Evolutionary conservation across 345 rosid genomes (phyloP).

Genomic region (Lumnitzera littorea): DNA sequence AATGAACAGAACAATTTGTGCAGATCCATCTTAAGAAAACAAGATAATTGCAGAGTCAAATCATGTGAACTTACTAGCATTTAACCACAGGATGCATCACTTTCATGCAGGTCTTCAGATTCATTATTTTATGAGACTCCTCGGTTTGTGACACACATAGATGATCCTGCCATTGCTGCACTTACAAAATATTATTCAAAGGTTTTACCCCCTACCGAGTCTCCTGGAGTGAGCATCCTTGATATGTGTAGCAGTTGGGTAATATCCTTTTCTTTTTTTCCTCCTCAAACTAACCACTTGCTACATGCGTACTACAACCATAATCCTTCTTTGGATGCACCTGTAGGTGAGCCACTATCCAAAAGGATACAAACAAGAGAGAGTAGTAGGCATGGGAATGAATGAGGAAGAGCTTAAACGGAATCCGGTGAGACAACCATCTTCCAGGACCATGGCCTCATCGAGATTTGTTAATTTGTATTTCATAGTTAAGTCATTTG

Average conservation of each 20-base stretch:
- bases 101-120: constrained; percentile 59
- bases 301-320: background rate
- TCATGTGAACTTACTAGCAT: too few relatives aligned
- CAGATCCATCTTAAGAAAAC: too few relatives aligned
- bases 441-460: background rate
- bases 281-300: background rate
- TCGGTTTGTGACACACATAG: constrained; percentile 85
- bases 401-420: constrained; percentile 78
- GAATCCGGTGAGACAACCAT: constrained; percentile 42
- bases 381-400: constrained; percentile 76
- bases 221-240: constrained; percentile 75
- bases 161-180: constrained; percentile 86
- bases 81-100: background rate
- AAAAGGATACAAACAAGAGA: constrained; percentile 76
- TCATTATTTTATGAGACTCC: constrained; percentile 68
- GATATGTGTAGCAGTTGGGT: constrained; percentile 99
- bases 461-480: background rate
- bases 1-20: too few relatives aligned
- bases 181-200: constrained; percentile 68
- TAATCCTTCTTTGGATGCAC: constrained; percentile 1
- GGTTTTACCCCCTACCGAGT: constrained; percentile 71
- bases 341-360: constrained; percentile 90
- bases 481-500: background rate
- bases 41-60: too few relatives aligned
- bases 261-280: constrained; percentile 12